phyloP scores from a whole-genome alignment of 352 stramenopile species.

The Globisporangium solare region DNA sequence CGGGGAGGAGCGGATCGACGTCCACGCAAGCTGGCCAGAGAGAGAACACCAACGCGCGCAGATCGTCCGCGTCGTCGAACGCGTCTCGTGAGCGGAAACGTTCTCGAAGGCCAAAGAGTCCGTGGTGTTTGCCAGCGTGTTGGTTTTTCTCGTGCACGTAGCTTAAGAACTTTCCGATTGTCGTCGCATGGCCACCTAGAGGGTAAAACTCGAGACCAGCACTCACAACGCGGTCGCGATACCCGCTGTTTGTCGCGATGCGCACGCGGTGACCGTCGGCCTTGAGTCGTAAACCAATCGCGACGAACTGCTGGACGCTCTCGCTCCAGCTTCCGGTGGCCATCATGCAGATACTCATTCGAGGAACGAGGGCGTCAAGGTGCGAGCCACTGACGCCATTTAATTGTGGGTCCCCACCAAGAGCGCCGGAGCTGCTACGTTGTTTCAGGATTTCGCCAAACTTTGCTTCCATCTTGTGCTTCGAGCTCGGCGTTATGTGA shows the following conservation, averaged over 20 bases:
- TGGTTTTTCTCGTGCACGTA: slow-evolving; percentile 30
- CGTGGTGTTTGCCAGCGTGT: not conserved
- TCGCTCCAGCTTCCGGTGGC: slow-evolving; percentile 66
- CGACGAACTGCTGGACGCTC: slow-evolving; percentile 67
- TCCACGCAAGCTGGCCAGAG: slow-evolving; percentile 55
- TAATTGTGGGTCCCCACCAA: too few relatives aligned
- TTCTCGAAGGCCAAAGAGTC: slow-evolving; percentile 19
- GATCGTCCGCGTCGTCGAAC: slow-evolving; percentile 39
- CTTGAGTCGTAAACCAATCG: slow-evolving; percentile 68
- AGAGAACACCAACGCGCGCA: slow-evolving; percentile 50
- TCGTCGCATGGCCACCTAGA: slow-evolving; percentile 45
- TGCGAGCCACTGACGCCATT: too few relatives aligned
- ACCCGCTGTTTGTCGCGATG: slow-evolving; percentile 81
- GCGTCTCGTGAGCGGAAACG: slow-evolving; percentile 30
- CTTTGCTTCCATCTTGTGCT: slow-evolving; percentile 25
- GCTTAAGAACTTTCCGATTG: slow-evolving; percentile 39
- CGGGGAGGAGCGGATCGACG: slow-evolving; percentile 33
- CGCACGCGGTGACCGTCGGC: slow-evolving; percentile 86
- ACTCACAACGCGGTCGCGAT: slow-evolving; percentile 58
- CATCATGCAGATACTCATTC: slow-evolving; percentile 74
- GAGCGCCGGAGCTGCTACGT: slow-evolving; percentile 10
- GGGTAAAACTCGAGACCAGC: slow-evolving; percentile 68
- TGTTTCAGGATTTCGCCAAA: slow-evolving; percentile 39
- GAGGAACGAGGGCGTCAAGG: slow-evolving; percentile 20
- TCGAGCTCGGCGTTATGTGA: slow-evolving; percentile 34